phyloP scores from a whole-genome alignment of 805 yeast species.

The Cyberlindnera euphorbiiphila region DNA sequence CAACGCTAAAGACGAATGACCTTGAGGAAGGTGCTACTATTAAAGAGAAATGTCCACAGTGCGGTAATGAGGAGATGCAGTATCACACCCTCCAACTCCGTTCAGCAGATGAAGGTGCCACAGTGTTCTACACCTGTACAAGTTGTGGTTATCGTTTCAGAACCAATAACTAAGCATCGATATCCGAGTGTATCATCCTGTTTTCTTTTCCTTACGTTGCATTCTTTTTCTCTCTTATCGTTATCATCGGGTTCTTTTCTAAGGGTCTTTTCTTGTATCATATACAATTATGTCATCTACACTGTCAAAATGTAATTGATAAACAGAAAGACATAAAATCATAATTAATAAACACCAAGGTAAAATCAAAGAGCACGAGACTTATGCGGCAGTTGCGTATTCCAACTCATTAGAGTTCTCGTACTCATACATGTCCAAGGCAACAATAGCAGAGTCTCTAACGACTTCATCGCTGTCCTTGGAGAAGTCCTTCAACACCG shows the following conservation, averaged over 20 bases:
- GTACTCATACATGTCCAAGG: slow-evolving; percentile 96
- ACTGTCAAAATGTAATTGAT: too few relatives aligned
- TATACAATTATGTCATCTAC: too few relatives aligned
- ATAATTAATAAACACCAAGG: slow-evolving; percentile 1
- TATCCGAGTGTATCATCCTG: not conserved
- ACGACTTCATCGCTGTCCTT: slow-evolving; percentile 85
- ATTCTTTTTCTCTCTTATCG: slow-evolving; percentile 12
- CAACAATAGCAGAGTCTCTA: slow-evolving; percentile 94
- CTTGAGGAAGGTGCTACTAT: slow-evolving; percentile 94
- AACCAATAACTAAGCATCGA: slow-evolving; percentile 68
- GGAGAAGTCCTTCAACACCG: slow-evolving; percentile 75
- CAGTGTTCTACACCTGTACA: slow-evolving; percentile 96
- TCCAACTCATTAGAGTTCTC: slow-evolving; percentile 83
- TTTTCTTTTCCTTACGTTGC: slow-evolving; percentile 1
- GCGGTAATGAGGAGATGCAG: slow-evolving; percentile 97
- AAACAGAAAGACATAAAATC: slow-evolving; percentile 5
- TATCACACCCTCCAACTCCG: slow-evolving; percentile 95
- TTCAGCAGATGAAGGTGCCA: slow-evolving; percentile 99
- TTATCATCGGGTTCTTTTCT: slow-evolving; percentile 1
- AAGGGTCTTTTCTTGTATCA: slow-evolving; percentile 1
- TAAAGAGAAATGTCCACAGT: slow-evolving; percentile 96
- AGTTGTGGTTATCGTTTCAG: slow-evolving; percentile 90
- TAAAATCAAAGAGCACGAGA: not conserved
- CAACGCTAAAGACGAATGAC: slow-evolving; percentile 70
- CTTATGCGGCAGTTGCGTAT: slow-evolving; percentile 42